phyloP scores from a whole-genome alignment of 352 stramenopile species.

The Aphanomyces invadans region DNA sequence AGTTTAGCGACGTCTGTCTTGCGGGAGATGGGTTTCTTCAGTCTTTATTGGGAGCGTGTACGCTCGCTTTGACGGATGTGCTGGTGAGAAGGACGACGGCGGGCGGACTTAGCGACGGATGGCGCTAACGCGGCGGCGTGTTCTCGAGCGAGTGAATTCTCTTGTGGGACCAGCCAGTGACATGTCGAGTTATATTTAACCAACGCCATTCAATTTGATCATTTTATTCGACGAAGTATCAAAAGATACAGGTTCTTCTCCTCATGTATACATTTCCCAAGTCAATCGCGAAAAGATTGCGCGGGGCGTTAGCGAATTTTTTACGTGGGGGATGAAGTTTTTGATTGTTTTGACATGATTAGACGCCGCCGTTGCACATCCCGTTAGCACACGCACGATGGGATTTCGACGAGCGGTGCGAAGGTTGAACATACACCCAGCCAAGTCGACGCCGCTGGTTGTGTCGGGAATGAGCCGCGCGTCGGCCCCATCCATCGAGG shows the following conservation, averaged over 20 bases:
- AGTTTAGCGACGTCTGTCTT: constrained; percentile 15
- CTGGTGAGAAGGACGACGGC: neutral
- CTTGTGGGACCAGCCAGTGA: constrained; percentile 6
- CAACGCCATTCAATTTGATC: neutral
- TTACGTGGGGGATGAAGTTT: no score
- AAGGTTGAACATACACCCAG: no score
- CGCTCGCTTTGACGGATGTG: neutral
- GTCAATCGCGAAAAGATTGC: neutral
- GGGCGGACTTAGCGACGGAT: neutral
- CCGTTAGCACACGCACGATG: neutral
- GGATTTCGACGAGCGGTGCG: no score
- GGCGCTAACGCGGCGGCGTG: neutral
- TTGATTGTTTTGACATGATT: neutral
- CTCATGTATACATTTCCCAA: neutral
- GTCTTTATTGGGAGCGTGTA: neutral
- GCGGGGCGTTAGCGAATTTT: neutral
- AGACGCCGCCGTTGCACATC: neutral
- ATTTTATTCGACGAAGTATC: neutral
- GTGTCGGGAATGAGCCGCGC: no score
- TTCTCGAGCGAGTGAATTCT: constrained; percentile 2
- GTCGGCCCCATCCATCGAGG: no score
- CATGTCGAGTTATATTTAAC: constrained; percentile 1
- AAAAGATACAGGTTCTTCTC: neutral
- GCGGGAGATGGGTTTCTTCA: constrained; percentile 3
- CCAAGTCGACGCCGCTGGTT: no score